Percentiles rank a stretch among this genome's conserved stretches.
phyloP scores from a whole-genome alignment of 2,329 filamentous ascomycete genomes.

The Dendrostoma leiphaemia region DNA sequence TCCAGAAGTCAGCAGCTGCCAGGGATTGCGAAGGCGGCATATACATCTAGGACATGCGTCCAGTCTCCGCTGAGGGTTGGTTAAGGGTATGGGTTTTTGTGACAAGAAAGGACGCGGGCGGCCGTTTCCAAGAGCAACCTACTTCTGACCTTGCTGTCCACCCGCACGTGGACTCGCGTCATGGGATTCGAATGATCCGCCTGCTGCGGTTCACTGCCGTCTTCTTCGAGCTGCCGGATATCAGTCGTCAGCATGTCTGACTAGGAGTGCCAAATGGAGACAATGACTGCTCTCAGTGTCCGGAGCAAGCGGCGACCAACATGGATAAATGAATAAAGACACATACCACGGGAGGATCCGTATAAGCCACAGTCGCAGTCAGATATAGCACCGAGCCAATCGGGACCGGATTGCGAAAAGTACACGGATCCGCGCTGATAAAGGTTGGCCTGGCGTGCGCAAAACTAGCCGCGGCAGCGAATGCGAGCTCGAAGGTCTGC shows the following conservation, averaged over 20 bases:
- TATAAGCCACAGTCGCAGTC: slow-evolving; percentile 70
- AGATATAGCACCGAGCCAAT: slow-evolving; percentile 73
- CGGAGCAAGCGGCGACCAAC: background rate
- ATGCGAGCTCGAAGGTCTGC: slow-evolving; percentile 73
- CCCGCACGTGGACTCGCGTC: slow-evolving; percentile 64
- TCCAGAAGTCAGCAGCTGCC: slow-evolving; percentile 1
- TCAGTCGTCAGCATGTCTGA: background rate
- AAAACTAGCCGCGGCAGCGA: slow-evolving; percentile 71
- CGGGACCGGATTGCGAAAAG: slow-evolving; percentile 72
- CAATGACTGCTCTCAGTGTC: too few relatives aligned
- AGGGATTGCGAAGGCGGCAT: background rate
- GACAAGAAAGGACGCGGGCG: background rate
- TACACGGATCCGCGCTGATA: slow-evolving; percentile 69
- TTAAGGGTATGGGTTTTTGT: background rate
- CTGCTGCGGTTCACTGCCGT: slow-evolving; percentile 43
- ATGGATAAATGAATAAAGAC: background rate
- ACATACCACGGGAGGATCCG: slow-evolving; percentile 51
- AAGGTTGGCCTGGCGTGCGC: slow-evolving; percentile 69
- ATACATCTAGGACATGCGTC: background rate
- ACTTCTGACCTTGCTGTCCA: slow-evolving; percentile 65
- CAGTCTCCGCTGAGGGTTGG: background rate
- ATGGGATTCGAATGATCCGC: slow-evolving; percentile 26
- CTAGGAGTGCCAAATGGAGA: background rate
- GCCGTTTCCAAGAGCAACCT: background rate
- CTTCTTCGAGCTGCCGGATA: slow-evolving; percentile 30